Evolutionary conservation across 192 early-diverging fungal species (phyloP), one percentile per base, ranked within the genome.

Genomic region (Podila minutissima): DNA sequence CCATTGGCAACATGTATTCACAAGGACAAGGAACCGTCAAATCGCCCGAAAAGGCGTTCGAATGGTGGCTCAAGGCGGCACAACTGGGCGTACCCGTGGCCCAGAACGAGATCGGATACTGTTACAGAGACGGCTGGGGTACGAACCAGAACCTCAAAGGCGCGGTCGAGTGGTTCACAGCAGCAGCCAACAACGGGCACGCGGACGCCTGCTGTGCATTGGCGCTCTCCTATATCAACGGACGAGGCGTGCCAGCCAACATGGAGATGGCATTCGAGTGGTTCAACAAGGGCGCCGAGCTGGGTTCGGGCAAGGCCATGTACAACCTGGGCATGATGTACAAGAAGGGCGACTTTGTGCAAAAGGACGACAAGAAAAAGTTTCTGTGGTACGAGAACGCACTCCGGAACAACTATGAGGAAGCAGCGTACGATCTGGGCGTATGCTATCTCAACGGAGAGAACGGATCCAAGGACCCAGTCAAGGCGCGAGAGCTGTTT

Each of bases 361-460:
- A 78, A 57, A 83, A 84, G 59, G 86, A 91, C 37, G 70, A 83
- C 28, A 59, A 71, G 57, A 64, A 85, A 63, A 91, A 88, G 48
- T 82, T 88, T 59, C 72, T 84, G 24, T 92, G 90, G 91, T 92
- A 91, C 59, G 63, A 72, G 50, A 79, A 86, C 48, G 90, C 91
- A 5, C 91, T 91, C 59, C 49, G 78, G 51, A 87, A 92, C 46
- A 85, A 88, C 12, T 84, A 92, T 32, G 84, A 88, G 41, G 73
- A 84, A 13, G 87, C 86, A 17, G 83, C 68, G 82, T 86, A 83
- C 60, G 84, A 93, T 62, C 71, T 96, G 58, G 94, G 94, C 10
- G 94, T 91, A 66, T 96, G 94, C 64, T 96, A 92, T 68, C 89
- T 92, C 38, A 93, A 95, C 72, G 94, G 93, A 33, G 89, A 92